phyloP scores from a whole-genome alignment of 2,329 filamentous ascomycete genomes.

The Diaporthe nobilis region DNA sequence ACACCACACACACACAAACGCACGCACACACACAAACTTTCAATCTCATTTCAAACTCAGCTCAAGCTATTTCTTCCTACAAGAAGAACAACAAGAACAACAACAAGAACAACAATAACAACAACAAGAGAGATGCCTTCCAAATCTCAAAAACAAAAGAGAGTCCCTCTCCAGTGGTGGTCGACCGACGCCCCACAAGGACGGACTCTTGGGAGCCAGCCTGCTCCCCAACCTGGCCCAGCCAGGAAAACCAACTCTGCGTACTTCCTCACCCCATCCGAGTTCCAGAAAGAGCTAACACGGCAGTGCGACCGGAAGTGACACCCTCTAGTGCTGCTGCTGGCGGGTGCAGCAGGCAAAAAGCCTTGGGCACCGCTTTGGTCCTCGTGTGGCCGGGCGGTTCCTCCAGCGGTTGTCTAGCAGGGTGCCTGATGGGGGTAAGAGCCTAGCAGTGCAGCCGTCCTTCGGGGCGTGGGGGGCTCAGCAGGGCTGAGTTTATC shows the following conservation, averaged over 20 bases:
- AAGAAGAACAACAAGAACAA: neutral
- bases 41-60: neutral
- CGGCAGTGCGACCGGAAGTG: neutral
- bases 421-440: neutral
- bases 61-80: neutral
- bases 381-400: neutral
- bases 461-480: neutral
- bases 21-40: neutral
- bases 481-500: neutral
- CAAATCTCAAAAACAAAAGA: neutral
- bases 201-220: neutral
- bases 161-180: conserved; percentile 9
- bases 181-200: neutral
- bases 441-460: neutral
- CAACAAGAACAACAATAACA: neutral
- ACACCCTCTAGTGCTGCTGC: neutral
- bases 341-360: neutral
- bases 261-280: neutral
- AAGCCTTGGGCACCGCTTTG: neutral
- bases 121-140: neutral
- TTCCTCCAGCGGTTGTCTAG: neutral
- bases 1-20: neutral
- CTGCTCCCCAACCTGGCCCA: neutral
- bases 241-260: neutral
- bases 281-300: neutral